These are phyloP conservation scores for Aspergillus terreus DNA, from an alignment of 2,329 filamentous ascomycete genomes.

Conservation along the genomic window DNA sequence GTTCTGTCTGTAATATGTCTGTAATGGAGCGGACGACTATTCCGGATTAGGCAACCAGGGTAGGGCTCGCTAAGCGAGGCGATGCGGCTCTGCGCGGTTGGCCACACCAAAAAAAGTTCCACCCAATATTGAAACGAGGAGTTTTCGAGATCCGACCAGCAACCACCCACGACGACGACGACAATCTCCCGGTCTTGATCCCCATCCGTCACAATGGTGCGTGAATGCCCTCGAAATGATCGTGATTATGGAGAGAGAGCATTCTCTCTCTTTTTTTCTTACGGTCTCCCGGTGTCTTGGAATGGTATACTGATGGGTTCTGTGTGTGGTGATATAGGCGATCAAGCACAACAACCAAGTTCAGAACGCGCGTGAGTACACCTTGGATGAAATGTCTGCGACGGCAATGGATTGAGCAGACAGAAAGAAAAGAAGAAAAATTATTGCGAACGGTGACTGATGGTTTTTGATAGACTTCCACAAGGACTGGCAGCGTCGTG, in stretches of 20 bases:
- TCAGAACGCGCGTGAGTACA: constrained; percentile 83
- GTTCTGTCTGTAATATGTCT: no score
- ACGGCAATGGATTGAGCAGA: neutral
- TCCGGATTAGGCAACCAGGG: constrained; percentile 27
- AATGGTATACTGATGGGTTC: constrained; percentile 14
- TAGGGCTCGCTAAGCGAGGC: constrained; percentile 46
- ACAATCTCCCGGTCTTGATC: constrained; percentile 47
- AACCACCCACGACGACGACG: constrained; percentile 41
- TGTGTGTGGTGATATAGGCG: constrained; percentile 57
- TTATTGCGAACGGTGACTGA: neutral
- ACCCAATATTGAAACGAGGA: constrained; percentile 35
- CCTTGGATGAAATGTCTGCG: neutral
- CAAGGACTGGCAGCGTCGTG: constrained; percentile 99
- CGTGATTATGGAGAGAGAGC: neutral
- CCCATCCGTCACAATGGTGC: constrained; percentile 52
- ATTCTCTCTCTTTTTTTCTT: neutral
- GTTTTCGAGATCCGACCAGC: constrained; percentile 44
- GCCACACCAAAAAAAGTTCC: constrained; percentile 43
- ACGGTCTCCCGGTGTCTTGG: constrained; percentile 2
- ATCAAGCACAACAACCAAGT: constrained; percentile 99
- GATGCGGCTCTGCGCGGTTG: constrained; percentile 32
- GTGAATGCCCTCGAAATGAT: constrained; percentile 20
- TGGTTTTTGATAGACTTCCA: constrained; percentile 70
- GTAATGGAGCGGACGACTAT: constrained; percentile 12
- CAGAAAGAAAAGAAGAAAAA: neutral